phyloP scores from a whole-genome alignment of 768 basidiomycete species.

The Asterophora parasitica region DNA sequence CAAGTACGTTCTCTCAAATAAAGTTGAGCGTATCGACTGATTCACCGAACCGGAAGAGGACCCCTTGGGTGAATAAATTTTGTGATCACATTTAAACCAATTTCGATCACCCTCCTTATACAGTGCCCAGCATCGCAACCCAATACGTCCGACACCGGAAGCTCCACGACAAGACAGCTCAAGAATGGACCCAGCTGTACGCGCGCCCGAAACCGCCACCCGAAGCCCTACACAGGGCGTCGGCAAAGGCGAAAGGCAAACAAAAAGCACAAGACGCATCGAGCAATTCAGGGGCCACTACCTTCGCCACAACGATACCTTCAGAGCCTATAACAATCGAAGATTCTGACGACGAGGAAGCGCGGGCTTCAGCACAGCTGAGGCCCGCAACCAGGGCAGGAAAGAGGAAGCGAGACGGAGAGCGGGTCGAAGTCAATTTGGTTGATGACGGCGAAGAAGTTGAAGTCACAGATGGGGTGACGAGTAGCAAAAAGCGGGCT shows the following conservation, averaged over 20 bases:
- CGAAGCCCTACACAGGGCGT: slow-evolving; percentile 5
- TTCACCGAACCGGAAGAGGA: slow-evolving; percentile 46
- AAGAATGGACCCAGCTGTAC: slow-evolving; percentile 71
- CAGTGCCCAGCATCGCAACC: slow-evolving; percentile 69
- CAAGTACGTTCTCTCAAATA: slow-evolving; percentile 49
- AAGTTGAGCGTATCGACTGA: not conserved
- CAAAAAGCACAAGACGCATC: slow-evolving; percentile 19
- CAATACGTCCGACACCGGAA: slow-evolving; percentile 63
- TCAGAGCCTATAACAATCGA: slow-evolving; percentile 22
- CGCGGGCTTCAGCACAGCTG: not conserved
- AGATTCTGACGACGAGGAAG: slow-evolving; percentile 25
- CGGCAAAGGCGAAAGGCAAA: slow-evolving; percentile 34
- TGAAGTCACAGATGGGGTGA: slow-evolving; percentile 12
- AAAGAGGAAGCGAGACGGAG: slow-evolving; percentile 31
- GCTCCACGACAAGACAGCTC: slow-evolving; percentile 72
- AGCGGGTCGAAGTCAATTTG: slow-evolving; percentile 25
- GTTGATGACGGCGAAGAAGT: slow-evolving; percentile 22
- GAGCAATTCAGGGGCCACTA: slow-evolving; percentile 11
- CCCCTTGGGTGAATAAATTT: slow-evolving; percentile 50
- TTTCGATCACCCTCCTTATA: not conserved
- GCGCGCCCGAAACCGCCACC: slow-evolving; percentile 33
- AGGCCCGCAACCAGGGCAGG: slow-evolving; percentile 16
- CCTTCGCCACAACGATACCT: slow-evolving; percentile 4
- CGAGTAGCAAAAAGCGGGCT: slow-evolving; percentile 18
- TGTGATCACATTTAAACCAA: not conserved